Conservation (phyloP, 768 basidiomycete species). For the Leccinum ochraceum region DNA sequence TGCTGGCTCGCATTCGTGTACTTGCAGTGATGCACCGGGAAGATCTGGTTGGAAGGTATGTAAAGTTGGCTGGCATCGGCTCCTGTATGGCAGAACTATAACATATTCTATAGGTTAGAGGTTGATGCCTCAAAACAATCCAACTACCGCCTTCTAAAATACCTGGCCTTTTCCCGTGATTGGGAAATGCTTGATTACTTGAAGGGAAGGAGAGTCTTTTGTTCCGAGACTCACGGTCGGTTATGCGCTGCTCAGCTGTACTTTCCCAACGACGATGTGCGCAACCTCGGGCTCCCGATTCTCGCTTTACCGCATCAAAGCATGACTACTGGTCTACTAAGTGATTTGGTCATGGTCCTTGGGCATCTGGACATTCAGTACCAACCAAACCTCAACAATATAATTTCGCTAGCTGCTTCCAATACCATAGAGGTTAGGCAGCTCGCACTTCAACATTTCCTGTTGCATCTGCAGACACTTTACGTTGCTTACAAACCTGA, state of each 20-base stretch:
- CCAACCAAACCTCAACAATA: conserved; percentile 5
- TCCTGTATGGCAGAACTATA: not conserved
- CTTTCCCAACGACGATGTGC: conserved; percentile 70
- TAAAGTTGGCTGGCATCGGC: conserved; percentile 44
- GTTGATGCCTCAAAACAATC: conserved; percentile 10
- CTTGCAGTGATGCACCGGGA: conserved; percentile 41
- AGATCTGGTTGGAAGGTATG: conserved; percentile 10
- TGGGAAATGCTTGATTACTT: conserved; percentile 29
- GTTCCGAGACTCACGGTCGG: conserved; percentile 4
- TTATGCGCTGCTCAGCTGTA: conserved; percentile 54
- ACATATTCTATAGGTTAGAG: conserved; percentile 11
- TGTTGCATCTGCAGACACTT: conserved; percentile 8
- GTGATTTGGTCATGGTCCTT: conserved; percentile 8
- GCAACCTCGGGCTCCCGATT: conserved; percentile 73
- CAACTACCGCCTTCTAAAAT: conserved; percentile 38
- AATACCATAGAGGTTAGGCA: not conserved
- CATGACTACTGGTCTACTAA: not conserved
- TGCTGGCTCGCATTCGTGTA: not conserved
- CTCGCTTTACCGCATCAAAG: conserved; percentile 40
- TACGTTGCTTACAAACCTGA: conserved; percentile 17
- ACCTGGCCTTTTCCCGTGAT: conserved; percentile 54
- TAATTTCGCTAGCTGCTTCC: conserved; percentile 14
- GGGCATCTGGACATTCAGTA: conserved; percentile 1
- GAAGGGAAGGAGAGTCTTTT: conserved; percentile 8
- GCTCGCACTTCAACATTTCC: conserved; percentile 13